Evolutionary conservation across 73 alveolate genomes (phyloP), one percentile per base, ranked within the genome.

Genomic region (Diophrys sp.): DNA sequence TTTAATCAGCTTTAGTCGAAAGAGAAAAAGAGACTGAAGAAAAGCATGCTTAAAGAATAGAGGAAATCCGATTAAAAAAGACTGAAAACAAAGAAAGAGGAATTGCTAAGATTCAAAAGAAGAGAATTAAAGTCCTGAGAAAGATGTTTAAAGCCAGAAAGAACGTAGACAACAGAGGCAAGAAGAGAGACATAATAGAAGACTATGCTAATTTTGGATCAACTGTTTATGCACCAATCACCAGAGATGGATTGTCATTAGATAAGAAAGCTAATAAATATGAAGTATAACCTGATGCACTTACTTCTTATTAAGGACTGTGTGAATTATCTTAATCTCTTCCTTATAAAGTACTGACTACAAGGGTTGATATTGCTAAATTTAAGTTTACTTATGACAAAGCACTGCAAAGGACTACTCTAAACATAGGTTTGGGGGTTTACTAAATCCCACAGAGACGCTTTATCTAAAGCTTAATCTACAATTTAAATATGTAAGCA

Each of bases 171-270:
- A 81, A 87, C 30, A 93, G 87, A 66, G 91, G 89, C 25, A 75
- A 81, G 18, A 91, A 87, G 81, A 87, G 99, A 78, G 99, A 96
- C 74, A 96, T 96, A 27, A 96, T 96, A 66, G 97, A 94, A 85
- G 99, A 96, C 80, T 96, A 96, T 84, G 98, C 98, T 54, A 90
- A 95, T 74, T 96, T 95, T 83, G 99, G 98, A 1, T 94, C 98
- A 5, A 91, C 92, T 66, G 99, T 96, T 11, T 96, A 96, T 78
- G 99, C 98, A 32, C 98, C 98, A 0, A 91, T 96, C 29, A 96
- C 99, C 26, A 88, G 98, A 33, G 99, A 96, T 79, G 99, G 99
- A 1, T 96, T 94, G 14, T 87, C 94, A 34, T 90, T 96, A 0
- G 99, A 96, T 85, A 88, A 96, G 78, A 96, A 94, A 67, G 98